These are phyloP conservation scores for Trapa bicornis DNA, from an alignment of 345 rosid species.

Conservation along the genomic window DNA sequence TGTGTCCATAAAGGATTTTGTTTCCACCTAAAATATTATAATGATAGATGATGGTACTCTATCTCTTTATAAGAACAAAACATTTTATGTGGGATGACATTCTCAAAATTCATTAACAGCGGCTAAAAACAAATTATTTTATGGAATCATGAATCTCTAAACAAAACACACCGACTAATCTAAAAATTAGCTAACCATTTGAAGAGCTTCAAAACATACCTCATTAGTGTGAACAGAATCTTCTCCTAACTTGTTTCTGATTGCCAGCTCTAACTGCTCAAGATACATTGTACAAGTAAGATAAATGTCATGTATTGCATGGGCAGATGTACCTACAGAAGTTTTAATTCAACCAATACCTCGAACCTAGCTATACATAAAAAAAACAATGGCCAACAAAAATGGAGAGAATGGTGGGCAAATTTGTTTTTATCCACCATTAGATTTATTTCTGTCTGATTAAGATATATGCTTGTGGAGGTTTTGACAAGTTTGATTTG, in stretches of 20 bases:
- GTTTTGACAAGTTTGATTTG: not conserved
- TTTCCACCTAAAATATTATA: too few relatives aligned
- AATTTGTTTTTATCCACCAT: not conserved
- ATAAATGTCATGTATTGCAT: too few relatives aligned
- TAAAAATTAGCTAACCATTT: not conserved
- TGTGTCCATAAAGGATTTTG: too few relatives aligned
- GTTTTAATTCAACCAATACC: not conserved
- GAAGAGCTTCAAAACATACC: constrained; percentile 28
- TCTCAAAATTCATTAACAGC: not conserved
- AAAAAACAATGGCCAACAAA: not conserved
- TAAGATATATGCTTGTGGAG: not conserved
- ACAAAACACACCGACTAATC: not conserved
- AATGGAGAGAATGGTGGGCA: too few relatives aligned
- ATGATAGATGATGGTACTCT: too few relatives aligned
- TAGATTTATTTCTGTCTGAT: not conserved
- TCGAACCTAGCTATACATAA: not conserved
- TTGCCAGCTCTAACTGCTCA: constrained; percentile 68
- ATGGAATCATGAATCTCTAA: too few relatives aligned
- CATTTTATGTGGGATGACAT: too few relatives aligned
- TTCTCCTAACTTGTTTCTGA: constrained; percentile 49
- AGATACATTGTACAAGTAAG: not conserved
- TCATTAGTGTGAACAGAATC: constrained; percentile 33
- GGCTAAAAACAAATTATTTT: not conserved
- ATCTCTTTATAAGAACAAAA: too few relatives aligned
- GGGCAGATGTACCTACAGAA: too few relatives aligned